phyloP scores from a whole-genome alignment of 2,329 filamentous ascomycete species.

The Geosmithia flava region DNA sequence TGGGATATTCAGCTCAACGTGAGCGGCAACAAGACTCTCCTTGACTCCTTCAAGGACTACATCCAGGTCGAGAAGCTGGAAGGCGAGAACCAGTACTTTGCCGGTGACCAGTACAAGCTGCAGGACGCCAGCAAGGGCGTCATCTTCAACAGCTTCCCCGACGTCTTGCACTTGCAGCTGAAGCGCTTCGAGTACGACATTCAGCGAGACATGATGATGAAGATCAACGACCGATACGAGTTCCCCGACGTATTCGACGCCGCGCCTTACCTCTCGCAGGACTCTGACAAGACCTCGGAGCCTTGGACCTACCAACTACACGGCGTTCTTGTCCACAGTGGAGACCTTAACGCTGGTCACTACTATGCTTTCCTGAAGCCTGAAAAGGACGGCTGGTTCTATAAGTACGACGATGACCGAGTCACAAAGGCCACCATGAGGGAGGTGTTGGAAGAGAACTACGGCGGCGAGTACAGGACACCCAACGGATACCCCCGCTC shows the following conservation, averaged over 20 bases:
- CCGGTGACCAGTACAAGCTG: slow-evolving; percentile 76
- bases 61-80: slow-evolving; percentile 94
- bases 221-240: slow-evolving; percentile 88
- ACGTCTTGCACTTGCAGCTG: slow-evolving; percentile 86
- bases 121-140: slow-evolving; percentile 97
- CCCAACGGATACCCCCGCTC: slow-evolving; percentile 33
- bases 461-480: slow-evolving; percentile 69
- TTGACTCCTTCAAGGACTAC: slow-evolving; percentile 93
- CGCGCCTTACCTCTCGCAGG: slow-evolving; percentile 72
- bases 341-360: slow-evolving; percentile 92
- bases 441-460: slow-evolving; percentile 94
- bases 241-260: slow-evolving; percentile 79
- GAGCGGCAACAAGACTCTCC: slow-evolving; percentile 79
- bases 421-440: slow-evolving; percentile 88
- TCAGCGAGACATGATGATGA: slow-evolving; percentile 95
- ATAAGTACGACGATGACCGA: slow-evolving; percentile 93
- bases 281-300: slow-evolving; percentile 69
- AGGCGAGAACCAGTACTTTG: slow-evolving; percentile 97
- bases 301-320: slow-evolving; percentile 88
- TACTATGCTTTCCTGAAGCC: slow-evolving; percentile 98
- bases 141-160: slow-evolving; percentile 91
- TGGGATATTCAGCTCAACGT: slow-evolving; percentile 99
- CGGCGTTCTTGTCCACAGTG: slow-evolving; percentile 90
- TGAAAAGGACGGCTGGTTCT: slow-evolving; percentile 85
- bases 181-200: slow-evolving; percentile 98